Base-by-base conservation (phyloP, 2,329 filamentous ascomycete genomes). In the Dothistroma septosporum region DNA sequence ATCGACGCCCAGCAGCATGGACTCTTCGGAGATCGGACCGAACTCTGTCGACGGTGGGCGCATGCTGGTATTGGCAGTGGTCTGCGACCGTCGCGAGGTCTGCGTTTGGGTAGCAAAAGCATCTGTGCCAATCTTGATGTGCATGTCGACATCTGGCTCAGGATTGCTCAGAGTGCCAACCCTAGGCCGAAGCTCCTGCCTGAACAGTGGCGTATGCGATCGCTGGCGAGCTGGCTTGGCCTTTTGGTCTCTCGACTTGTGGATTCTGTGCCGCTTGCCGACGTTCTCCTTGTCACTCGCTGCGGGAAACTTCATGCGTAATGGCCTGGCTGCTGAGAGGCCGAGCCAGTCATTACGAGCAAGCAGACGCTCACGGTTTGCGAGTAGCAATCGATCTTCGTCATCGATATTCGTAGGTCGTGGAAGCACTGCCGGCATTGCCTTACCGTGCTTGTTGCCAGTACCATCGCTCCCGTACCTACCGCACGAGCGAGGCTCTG, bases 261-360 rank as follows among this genome's bases (percentile, higher is more conserved):
- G 41, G 16, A 74, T 57, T 57, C 67, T 73, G 33, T 68, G 67
- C 16, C 72, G 67, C 58, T 69, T 70, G 5, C 70, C 71, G n/a
- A 74, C 60, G 19, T 57, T 59, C 16, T 69, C 65, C 44, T 60
- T 63, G 7, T 70, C 70, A 4, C 52, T 53, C 4, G 58, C 37
- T 1, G 62, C 58, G 16, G 67, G 53, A 48, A 69, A 72, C 4
- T 61, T 61, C n/a, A 72, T 62, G 21, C 65, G 64, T 16, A 70
- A 35, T 12, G 72, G 71, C 33, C 65, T 65, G 1, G 62, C 64
- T 19, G 64, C 58, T 50, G 64, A 61, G n/a, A 74, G 63, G 12
- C 67, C 66, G 33, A 74, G 65, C 72, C 72, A 74, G 60, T 74
- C 71, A 37, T 48, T 54, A n/a, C 63, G 70, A 31, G 65, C 61